A percentile compares a stretch with the other conserved stretches of the same genome.
phyloP scores from a whole-genome alignment of 345 rosid species.

The Clausena lansium region DNA sequence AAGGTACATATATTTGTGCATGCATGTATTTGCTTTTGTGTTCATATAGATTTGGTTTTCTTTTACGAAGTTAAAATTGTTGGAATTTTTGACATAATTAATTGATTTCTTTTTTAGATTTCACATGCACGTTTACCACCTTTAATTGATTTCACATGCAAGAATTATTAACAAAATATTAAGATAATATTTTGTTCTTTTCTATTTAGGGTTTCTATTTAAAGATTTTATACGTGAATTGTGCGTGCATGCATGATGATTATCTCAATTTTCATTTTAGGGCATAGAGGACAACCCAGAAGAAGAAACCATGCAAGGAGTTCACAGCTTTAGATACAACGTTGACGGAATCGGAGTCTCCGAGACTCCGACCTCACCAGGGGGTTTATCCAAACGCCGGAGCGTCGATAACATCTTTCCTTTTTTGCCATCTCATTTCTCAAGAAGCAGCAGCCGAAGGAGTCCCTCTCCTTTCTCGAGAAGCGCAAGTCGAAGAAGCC shows the following conservation, averaged over 20 bases:
- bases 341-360: conserved; percentile 12
- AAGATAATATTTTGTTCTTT: neutral
- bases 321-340: conserved; percentile 32
- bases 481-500: conserved; percentile 35
- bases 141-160: too few relatives aligned
- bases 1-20: neutral
- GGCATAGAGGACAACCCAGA: conserved; percentile 14
- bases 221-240: neutral
- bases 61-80: neutral
- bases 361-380: conserved; percentile 11
- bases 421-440: conserved; percentile 19
- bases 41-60: neutral
- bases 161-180: too few relatives aligned
- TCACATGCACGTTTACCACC: neutral
- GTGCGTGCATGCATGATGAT: neutral
- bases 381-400: conserved; percentile 12
- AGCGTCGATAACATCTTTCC: conserved; percentile 28
- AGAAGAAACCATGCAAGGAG: conserved; percentile 32
- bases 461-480: conserved; percentile 32
- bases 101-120: neutral
- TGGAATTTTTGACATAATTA: neutral
- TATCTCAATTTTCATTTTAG: conserved; percentile 4
- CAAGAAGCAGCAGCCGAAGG: conserved; percentile 41
- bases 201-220: neutral
- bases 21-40: neutral